These are phyloP conservation scores for Linum usitatissimum DNA, from an alignment of 345 rosid species.

Conservation along the genomic window DNA sequence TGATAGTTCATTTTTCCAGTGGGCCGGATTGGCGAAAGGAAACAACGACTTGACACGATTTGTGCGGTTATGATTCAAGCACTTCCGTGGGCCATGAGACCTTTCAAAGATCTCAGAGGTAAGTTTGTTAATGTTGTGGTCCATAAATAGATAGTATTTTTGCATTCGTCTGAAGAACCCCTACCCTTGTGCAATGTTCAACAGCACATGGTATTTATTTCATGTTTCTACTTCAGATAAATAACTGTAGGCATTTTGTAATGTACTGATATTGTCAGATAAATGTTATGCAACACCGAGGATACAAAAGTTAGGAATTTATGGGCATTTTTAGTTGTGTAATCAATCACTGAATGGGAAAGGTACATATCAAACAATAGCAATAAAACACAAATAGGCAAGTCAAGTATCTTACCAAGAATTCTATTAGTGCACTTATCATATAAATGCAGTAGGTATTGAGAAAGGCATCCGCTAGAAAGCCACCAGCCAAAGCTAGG, in stretches of 20 bases:
- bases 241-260: not conserved
- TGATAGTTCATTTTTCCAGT: not conserved
- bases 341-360: not conserved
- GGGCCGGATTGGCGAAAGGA: not conserved
- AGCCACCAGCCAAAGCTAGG: slow-evolving; percentile 82
- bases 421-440: slow-evolving; percentile 61
- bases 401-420: slow-evolving; percentile 36
- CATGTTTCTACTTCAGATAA: not conserved
- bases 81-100: slow-evolving; percentile 1
- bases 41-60: not conserved
- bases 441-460: slow-evolving; percentile 58
- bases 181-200: not conserved
- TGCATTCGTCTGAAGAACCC: not conserved
- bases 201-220: no score
- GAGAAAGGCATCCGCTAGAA: slow-evolving; percentile 62
- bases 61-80: slow-evolving; percentile 4
- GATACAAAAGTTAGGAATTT: no score
- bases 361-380: not conserved
- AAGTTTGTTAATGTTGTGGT: not conserved
- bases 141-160: not conserved
- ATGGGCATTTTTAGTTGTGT: not conserved
- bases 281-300: no score
- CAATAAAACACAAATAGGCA: not conserved
- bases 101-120: slow-evolving; percentile 4
- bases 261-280: no score